Conservation (phyloP, 805 yeast genomes). For the Yamadazyma philogaea region DNA sequence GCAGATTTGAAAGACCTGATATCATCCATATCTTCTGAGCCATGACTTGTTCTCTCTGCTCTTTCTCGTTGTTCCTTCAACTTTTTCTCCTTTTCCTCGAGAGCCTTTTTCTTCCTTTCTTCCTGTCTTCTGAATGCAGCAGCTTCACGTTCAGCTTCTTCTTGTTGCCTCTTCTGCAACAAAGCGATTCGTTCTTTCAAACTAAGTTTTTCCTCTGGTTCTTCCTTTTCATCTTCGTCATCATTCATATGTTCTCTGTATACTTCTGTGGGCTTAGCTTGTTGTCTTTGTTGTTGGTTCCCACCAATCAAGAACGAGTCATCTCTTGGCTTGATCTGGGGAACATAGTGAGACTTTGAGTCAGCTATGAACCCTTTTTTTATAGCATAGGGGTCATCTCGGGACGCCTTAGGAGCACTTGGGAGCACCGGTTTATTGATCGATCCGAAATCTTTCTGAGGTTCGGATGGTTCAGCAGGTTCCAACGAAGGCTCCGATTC, state of each 20-base stretch:
- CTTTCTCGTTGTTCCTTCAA: conserved; percentile 11
- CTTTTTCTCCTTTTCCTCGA: conserved; percentile 26
- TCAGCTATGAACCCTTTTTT: conserved; percentile 55
- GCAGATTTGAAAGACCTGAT: not conserved
- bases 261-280: conserved; percentile 20
- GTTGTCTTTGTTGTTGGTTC: conserved; percentile 24
- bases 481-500: not conserved
- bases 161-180: conserved; percentile 75
- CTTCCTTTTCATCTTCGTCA: conserved; percentile 25
- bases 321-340: conserved; percentile 42
- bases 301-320: conserved; percentile 27
- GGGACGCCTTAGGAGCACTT: conserved; percentile 22
- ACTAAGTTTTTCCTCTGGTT: conserved; percentile 68
- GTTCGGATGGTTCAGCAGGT: not conserved
- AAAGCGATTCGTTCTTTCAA: conserved; percentile 83
- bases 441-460: not conserved
- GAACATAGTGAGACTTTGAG: conserved; percentile 60
- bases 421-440: conserved; percentile 1
- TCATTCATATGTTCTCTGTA: conserved; percentile 22
- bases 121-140: conserved; percentile 52
- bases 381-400: conserved; percentile 45
- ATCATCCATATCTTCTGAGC: conserved; percentile 8
- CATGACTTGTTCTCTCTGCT: conserved; percentile 16
- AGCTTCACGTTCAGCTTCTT: conserved; percentile 72
- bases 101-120: conserved; percentile 46